Evolutionary conservation across 1,284 basidiomycete genomes (phyloP).

Genomic region (Fomitopsis pinicola): DNA sequence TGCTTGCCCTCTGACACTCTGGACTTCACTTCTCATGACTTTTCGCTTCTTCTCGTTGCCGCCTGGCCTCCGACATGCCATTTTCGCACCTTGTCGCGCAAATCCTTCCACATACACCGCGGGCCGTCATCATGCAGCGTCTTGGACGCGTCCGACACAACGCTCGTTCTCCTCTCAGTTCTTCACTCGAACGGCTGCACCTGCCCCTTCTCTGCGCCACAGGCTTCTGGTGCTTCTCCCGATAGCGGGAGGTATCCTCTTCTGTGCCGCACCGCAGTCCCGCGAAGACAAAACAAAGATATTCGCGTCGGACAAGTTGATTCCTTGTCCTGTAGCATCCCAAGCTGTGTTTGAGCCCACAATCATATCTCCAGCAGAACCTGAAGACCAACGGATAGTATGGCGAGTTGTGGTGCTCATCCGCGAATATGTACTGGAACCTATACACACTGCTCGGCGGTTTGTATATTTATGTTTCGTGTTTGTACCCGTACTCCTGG

Average conservation of each 20-base stretch:
- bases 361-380: conserved; percentile 63
- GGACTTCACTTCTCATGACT: conserved; percentile 20
- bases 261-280: conserved; percentile 42
- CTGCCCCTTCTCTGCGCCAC: conserved; percentile 15
- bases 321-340: conserved; percentile 46
- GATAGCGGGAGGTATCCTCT: conserved; percentile 45
- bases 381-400: conserved; percentile 38
- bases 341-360: conserved; percentile 18
- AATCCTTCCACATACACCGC: neutral
- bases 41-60: conserved; percentile 23
- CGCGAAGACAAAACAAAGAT: conserved; percentile 40
- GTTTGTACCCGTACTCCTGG: conserved; percentile 86
- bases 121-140: conserved; percentile 11
- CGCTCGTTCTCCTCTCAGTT: conserved; percentile 19
- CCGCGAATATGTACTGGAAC: conserved; percentile 72
- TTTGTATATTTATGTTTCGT: conserved; percentile 84
- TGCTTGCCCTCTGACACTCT: conserved; percentile 11
- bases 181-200: conserved; percentile 20
- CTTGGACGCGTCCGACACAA: conserved; percentile 16
- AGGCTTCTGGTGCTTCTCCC: conserved; percentile 53
- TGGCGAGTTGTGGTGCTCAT: conserved; percentile 43
- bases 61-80: conserved; percentile 20
- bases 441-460: conserved; percentile 77
- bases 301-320: conserved; percentile 57
- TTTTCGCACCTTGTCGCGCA: conserved; percentile 15